Conservation (phyloP, 345 rosid species). For the Alliaria petiolata region DNA sequence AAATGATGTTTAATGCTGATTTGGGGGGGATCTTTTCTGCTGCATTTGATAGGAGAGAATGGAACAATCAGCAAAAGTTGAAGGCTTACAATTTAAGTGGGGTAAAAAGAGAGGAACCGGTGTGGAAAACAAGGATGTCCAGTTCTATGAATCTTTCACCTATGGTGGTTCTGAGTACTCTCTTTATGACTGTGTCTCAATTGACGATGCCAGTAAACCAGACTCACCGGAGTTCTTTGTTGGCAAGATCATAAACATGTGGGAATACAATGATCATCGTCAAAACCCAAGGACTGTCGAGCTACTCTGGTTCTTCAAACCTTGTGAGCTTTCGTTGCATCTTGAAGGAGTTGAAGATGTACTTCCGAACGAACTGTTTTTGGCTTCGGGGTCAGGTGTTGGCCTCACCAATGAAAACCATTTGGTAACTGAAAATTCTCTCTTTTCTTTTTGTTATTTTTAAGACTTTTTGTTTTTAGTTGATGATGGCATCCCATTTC, state of each 20-base stretch:
- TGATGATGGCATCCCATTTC: neutral
- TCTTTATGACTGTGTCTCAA: conserved; percentile 67
- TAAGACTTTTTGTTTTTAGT: too few species aligned
- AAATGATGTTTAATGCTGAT: too few species aligned
- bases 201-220: conserved; percentile 31
- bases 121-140: conserved; percentile 46
- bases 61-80: conserved; percentile 36
- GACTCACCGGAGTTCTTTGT: conserved; percentile 60
- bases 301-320: conserved; percentile 74
- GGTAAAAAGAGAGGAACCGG: conserved; percentile 52
- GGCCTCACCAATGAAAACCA: conserved; percentile 71
- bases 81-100: conserved; percentile 55
- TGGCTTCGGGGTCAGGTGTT: conserved; percentile 73
- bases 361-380: conserved; percentile 56
- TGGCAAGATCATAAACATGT: conserved; percentile 61
- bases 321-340: conserved; percentile 43
- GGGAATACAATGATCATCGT: conserved; percentile 47
- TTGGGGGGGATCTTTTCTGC: neutral
- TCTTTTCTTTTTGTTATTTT: too few species aligned
- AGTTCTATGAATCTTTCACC: conserved; percentile 61
- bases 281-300: conserved; percentile 43
- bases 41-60: conserved; percentile 30
- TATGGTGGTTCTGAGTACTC: conserved; percentile 50
- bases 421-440: conserved; percentile 45
- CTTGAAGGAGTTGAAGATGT: conserved; percentile 28